phyloP scores from a whole-genome alignment of 371 early-diverging fungal genomes.

The Mucor mucedo region DNA sequence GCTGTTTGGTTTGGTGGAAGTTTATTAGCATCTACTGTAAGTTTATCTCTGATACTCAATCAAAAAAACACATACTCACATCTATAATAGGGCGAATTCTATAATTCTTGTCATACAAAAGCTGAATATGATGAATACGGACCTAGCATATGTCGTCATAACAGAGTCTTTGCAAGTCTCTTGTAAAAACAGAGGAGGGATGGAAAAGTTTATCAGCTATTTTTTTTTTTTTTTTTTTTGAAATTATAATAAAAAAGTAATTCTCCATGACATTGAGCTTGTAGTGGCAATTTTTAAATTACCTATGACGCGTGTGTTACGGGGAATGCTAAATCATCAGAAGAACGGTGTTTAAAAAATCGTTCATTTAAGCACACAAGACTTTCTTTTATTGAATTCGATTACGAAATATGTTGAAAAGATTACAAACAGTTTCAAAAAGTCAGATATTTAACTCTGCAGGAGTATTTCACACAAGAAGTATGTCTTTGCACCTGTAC shows the following conservation, averaged over 20 bases:
- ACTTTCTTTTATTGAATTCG: no score
- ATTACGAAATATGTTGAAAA: no score
- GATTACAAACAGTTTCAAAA: no score
- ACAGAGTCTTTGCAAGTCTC: constrained; percentile 84
- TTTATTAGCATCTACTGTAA: constrained; percentile 89
- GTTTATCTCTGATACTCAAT: constrained; percentile 13
- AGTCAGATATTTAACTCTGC: no score
- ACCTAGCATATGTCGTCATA: constrained; percentile 94
- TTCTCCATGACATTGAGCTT: no score
- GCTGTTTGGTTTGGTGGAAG: constrained; percentile 99
- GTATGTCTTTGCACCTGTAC: no score
- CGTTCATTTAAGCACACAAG: no score
- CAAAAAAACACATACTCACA: neutral
- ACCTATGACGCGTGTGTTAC: no score
- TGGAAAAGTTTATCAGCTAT: neutral
- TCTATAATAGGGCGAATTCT: constrained; percentile 77
- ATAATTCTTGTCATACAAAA: constrained; percentile 94
- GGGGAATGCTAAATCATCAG: no score
- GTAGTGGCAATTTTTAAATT: no score
- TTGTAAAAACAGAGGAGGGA: constrained; percentile 29
- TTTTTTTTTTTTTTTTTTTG: neutral
- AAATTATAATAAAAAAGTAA: neutral
- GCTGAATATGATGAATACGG: constrained; percentile 98
- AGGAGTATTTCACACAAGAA: no score
- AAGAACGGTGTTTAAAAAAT: no score